Evolutionary conservation across 2,329 filamentous ascomycete genomes (phyloP).

Genomic region (Lecanicillium sp.): DNA sequence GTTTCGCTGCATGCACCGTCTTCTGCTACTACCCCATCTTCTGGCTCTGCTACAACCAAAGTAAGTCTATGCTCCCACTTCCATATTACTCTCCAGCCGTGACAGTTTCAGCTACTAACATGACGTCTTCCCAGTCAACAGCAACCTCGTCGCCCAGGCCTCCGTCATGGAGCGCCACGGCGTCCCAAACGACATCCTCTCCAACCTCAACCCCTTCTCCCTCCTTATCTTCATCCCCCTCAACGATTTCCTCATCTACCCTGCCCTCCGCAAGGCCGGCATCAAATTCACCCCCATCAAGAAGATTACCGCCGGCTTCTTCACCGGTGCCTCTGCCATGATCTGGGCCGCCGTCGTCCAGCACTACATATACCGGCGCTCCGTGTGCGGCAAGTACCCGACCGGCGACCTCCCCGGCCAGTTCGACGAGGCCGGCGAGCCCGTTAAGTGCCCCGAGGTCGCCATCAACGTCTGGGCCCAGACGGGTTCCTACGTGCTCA

Average conservation of each 20-base stretch:
- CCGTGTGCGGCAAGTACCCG: slow-evolving; percentile 44
- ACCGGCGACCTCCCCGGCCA: slow-evolving; percentile 16
- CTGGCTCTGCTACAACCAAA: slow-evolving; percentile 44
- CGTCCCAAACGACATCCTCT: slow-evolving; percentile 69
- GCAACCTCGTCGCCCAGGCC: slow-evolving; percentile 56
- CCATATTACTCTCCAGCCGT: neutral
- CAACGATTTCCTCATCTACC: slow-evolving; percentile 61
- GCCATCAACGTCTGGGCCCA: slow-evolving; percentile 57
- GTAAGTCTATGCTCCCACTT: slow-evolving; percentile 16
- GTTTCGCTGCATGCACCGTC: slow-evolving; percentile 59
- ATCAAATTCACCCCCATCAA: slow-evolving; percentile 69
- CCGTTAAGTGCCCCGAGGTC: slow-evolving; percentile 34
- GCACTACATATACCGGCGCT: slow-evolving; percentile 57
- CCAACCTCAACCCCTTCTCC: slow-evolving; percentile 66
- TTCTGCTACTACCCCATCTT: slow-evolving; percentile 62
- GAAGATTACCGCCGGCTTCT: slow-evolving; percentile 64
- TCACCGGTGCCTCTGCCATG: slow-evolving; percentile 54
- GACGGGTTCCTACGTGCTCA: slow-evolving; percentile 39
- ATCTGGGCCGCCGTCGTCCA: slow-evolving; percentile 45
- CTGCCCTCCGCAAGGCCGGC: slow-evolving; percentile 52
- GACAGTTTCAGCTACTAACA: slow-evolving; percentile 6
- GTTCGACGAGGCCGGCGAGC: slow-evolving; percentile 25
- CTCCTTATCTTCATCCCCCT: slow-evolving; percentile 69
- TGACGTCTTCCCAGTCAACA: slow-evolving; percentile 40
- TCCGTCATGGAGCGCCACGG: slow-evolving; percentile 59